Evolutionary conservation across 106 monocot species (phyloP), one percentile per base, ranked within the genome.

Genomic region (Platanthera zijinensis): DNA sequence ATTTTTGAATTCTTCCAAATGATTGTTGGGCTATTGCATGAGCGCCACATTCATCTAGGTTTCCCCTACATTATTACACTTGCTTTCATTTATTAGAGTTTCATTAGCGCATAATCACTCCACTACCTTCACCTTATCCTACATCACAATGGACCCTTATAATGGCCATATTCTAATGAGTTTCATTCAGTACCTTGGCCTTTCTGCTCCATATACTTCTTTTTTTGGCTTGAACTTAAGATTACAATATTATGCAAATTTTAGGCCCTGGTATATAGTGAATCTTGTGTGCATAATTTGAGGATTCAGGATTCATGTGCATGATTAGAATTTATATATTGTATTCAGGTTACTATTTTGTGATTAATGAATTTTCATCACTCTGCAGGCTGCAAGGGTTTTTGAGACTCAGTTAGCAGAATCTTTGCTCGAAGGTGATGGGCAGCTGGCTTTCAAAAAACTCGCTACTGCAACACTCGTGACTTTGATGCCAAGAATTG

Each of bases 401-500:
- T 94, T 99, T 85, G 99, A 92, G 81, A 92, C 77, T 75, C 90
- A 99, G 62, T 81, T 99, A 76, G 94, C 99, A 74, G 99, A 94
- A 82, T 99, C 94, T 12, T 56, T 99, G 54, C 78, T 99, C 64
- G 99, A 99, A 89, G 85, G 89, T 74, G 92, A 99, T 76, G 99
- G 99, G 13, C 87, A 94, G 74, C 88, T 99, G 32, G 99, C 99
- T 54, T 99, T 99, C 78, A 92, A 99, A 85, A 99, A 99, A 80
- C 86, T 99, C 63, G 99, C 99, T 47, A 94, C 99, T 76, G 92
- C 99, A 73, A 92, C 99, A 53, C 92, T 99, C 15, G 94, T 90
- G 79, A 90, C 92, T 12, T 80, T 99, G 83, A 99, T 99, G 99
- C 99, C 99, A 32, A 90, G 90, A 81, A 99, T 94, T 74, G 99